Evolutionary conservation across 805 yeast genomes (phyloP).

Genomic region (Candida koratica): DNA sequence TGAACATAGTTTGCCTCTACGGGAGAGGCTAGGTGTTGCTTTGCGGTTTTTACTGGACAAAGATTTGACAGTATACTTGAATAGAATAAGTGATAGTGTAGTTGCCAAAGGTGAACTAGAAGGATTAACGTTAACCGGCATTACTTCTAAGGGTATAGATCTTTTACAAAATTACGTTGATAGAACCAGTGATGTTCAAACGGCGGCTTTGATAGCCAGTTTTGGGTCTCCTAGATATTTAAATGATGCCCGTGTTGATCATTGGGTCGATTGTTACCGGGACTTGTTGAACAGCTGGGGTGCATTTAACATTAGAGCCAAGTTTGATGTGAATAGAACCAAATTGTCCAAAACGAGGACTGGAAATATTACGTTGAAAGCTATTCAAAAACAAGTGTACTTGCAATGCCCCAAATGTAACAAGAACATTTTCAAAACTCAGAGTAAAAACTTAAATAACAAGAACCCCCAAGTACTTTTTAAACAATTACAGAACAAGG

Average conservation of each 20-base stretch:
- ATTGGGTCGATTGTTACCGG: conserved; percentile 75
- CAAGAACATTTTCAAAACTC: conserved; percentile 53
- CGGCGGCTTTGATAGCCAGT: conserved; percentile 77
- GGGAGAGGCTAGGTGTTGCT: conserved; percentile 90
- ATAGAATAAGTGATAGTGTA: conserved; percentile 65
- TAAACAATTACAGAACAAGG: conserved; percentile 33
- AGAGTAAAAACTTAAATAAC: conserved; percentile 13
- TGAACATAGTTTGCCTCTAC: conserved; percentile 79
- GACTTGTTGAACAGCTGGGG: conserved; percentile 74
- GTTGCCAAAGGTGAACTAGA: conserved; percentile 80
- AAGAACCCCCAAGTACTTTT: conserved; percentile 21
- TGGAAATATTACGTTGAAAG: conserved; percentile 46
- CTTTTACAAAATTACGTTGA: conserved; percentile 83
- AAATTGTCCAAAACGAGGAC: conserved; percentile 52
- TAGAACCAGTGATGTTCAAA: conserved; percentile 85
- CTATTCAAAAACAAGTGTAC: conserved; percentile 69
- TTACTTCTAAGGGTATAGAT: conserved; percentile 79
- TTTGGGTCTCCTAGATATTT: conserved; percentile 85
- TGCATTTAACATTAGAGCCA: conserved; percentile 72
- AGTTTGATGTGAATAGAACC: conserved; percentile 76
- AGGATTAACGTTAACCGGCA: conserved; percentile 87
- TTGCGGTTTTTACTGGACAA: conserved; percentile 77
- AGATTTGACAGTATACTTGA: conserved; percentile 69
- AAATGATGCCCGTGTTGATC: conserved; percentile 63
- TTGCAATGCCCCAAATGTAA: conserved; percentile 82